Evolutionary conservation across 345 rosid genomes (phyloP).

Genomic region (Eucalyptus tenuipes): DNA sequence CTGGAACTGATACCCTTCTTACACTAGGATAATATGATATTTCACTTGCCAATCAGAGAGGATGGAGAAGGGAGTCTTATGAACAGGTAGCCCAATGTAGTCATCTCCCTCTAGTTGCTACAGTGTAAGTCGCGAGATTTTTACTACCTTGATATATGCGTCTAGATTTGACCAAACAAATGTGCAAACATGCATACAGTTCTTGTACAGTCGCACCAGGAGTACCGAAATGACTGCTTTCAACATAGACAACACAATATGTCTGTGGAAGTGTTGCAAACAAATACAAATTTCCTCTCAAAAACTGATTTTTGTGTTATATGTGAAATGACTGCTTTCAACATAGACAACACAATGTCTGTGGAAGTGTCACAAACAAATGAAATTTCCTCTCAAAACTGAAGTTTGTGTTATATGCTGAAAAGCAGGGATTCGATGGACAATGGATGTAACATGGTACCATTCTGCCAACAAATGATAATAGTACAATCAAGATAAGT

Average conservation of each 20-base stretch:
- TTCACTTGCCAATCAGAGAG: neutral
- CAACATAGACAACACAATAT: neutral
- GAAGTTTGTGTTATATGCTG: neutral
- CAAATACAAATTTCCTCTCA: neutral
- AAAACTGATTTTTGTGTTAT: neutral
- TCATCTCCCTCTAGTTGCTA: neutral
- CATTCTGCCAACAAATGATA: neutral
- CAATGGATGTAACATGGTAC: neutral
- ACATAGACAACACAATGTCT: neutral
- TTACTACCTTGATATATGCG: neutral
- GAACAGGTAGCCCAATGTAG: neutral
- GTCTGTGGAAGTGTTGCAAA: neutral
- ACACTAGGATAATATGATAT: neutral
- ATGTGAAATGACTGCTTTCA: neutral
- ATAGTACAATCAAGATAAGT: neutral
- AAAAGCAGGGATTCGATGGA: neutral
- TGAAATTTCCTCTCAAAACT: neutral
- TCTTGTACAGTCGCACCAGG: neutral
- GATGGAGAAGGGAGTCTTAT: neutral
- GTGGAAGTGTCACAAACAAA: neutral
- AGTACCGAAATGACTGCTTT: neutral
- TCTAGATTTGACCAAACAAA: neutral
- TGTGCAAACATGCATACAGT: neutral
- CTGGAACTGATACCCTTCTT: neutral
- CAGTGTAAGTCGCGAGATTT: neutral